Percentiles rank a stretch among this genome's conserved stretches.
phyloP scores from a whole-genome alignment of 345 rosid genomes.

The Noccaea caerulescens region DNA sequence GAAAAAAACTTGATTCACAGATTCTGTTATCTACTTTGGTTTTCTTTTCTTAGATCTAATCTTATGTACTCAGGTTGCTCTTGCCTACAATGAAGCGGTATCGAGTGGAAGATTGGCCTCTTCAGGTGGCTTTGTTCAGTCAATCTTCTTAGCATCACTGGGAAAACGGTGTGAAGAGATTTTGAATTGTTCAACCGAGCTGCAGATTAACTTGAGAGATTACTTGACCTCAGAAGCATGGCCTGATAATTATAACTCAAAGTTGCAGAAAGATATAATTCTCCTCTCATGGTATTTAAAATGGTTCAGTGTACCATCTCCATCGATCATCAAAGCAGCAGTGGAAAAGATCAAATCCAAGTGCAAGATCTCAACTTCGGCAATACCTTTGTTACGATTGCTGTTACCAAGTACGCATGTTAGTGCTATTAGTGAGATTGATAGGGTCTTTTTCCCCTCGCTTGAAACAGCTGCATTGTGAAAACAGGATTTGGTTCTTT shows the following conservation, averaged over 20 bases:
- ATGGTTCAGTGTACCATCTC: conserved; percentile 77
- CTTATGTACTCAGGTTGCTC: conserved; percentile 62
- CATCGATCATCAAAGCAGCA: conserved; percentile 52
- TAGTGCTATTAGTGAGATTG: conserved; percentile 61
- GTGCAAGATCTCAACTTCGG: conserved; percentile 47
- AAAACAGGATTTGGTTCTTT: conserved; percentile 13
- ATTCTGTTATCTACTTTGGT: neutral
- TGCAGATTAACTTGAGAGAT: conserved; percentile 48
- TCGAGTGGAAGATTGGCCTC: conserved; percentile 64
- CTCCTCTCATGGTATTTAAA: conserved; percentile 82
- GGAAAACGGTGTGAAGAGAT: conserved; percentile 75
- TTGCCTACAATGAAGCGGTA: conserved; percentile 77
- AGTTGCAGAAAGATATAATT: conserved; percentile 42
- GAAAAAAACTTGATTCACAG: neutral
- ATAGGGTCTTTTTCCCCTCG: conserved; percentile 45
- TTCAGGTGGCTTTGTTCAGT: conserved; percentile 73
- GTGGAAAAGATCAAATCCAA: conserved; percentile 58
- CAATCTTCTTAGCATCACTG: conserved; percentile 68
- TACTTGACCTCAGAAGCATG: conserved; percentile 68
- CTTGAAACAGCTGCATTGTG: conserved; percentile 24
- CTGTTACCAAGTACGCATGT: conserved; percentile 68
- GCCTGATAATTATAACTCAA: conserved; percentile 51
- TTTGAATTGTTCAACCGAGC: conserved; percentile 48
- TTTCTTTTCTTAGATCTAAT: conserved; percentile 13
- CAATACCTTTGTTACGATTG: conserved; percentile 66